These are phyloP conservation scores for Hypoxylon trugodes DNA, from an alignment of 495 filamentous ascomycete genomes.

Conservation along the genomic window DNA sequence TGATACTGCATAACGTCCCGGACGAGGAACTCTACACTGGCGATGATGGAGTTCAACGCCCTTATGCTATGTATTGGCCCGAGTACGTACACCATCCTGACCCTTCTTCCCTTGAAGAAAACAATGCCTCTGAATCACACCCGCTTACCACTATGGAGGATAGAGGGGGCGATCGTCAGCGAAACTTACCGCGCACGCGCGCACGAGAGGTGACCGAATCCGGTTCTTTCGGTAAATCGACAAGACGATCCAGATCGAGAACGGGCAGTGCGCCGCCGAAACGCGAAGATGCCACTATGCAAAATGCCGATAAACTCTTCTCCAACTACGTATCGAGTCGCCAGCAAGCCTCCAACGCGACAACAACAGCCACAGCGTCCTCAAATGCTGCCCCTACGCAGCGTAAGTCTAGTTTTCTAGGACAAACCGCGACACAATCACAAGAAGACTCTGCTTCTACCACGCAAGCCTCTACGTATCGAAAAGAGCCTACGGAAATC, in stretches of 20 bases:
- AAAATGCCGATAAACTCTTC: constrained; percentile 61
- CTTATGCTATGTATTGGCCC: constrained; percentile 64
- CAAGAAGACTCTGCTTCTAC: constrained; percentile 45
- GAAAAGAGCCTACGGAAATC: constrained; percentile 72
- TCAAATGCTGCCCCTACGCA: constrained; percentile 31
- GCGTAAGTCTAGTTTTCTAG: constrained; percentile 41
- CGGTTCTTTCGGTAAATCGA: constrained; percentile 66
- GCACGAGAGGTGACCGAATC: constrained; percentile 56
- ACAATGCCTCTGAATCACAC: constrained; percentile 3
- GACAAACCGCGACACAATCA: constrained; percentile 24
- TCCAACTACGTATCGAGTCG: constrained; percentile 51
- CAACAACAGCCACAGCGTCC: neutral
- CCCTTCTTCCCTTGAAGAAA: neutral
- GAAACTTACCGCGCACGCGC: constrained; percentile 45
- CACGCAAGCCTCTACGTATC: constrained; percentile 33
- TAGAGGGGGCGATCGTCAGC: constrained; percentile 40
- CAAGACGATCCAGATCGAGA: constrained; percentile 59
- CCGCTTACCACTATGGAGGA: constrained; percentile 26
- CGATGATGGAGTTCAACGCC: constrained; percentile 63
- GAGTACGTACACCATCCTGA: constrained; percentile 50
- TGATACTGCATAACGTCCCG: constrained; percentile 67
- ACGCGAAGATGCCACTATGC: constrained; percentile 63
- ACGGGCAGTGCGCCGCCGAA: constrained; percentile 58
- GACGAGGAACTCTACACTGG: constrained; percentile 66
- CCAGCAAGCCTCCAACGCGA: constrained; percentile 34